Evolutionary conservation across 2,329 filamentous ascomycete genomes (phyloP), one percentile per base, ranked within the genome.

Genomic region (Penicillium sp.): DNA sequence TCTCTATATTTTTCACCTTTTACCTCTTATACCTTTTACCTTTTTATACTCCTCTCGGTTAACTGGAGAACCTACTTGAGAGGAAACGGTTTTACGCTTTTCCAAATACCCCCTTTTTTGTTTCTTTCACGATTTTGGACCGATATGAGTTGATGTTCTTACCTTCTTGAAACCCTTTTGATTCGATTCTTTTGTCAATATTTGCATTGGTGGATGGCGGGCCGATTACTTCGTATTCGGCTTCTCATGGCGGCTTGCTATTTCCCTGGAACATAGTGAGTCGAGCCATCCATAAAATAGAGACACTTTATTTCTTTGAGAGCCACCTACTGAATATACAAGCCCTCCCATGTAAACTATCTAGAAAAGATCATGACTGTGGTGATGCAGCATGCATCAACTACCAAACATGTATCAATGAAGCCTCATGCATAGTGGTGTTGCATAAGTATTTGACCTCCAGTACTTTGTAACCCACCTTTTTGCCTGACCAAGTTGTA

Each of bases 111-210:
- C 69, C 67, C 54, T 53, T 60, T 60, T 57, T 47, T 43, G 34
- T 47, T 48, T 56, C 31, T 39, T 40, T 65, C 61, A 70, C 54
- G 61, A 64, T 47, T 62, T 66, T 61, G 60, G 58, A 64, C 63
- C 52, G 49, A 64, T 59, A 73, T 54, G 69, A 72, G 63, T 68
- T 69, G 61, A 72, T 62, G 68, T 57, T 61, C 53, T 56, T 57
- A 57, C 59, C 59, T 65, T 57, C 48, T 59, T 52, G 11, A 52
- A 45, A 14, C 54, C 63, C 54, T 45, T 50, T 57, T 62, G 51
- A 49, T 59, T 60, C 47, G 36, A 52, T 65, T 63, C 57, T 57
- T 47, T 42, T 65, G 63, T 65, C 52, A 48, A 63, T 65, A 65
- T 62, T 48, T 57, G 46, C 39, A 50, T 40, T 38, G 9, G 53